Conservation (phyloP, 495 filamentous ascomycete species). For the Xylaria intraflava region DNA sequence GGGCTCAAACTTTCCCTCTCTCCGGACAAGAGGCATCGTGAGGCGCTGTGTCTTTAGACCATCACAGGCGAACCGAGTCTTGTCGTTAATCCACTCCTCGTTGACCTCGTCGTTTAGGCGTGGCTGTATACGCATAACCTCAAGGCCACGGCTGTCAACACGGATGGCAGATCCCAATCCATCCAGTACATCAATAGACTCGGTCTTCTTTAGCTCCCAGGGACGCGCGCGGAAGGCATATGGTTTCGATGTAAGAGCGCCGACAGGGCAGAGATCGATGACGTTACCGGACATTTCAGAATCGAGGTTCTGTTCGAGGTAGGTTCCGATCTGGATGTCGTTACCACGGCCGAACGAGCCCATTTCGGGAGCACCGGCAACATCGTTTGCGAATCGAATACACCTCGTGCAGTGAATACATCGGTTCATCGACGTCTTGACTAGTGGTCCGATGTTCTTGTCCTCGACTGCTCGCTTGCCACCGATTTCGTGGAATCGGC, state of each 20-base stretch:
- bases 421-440: slow-evolving; percentile 99
- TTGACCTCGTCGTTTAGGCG: slow-evolving; percentile 96
- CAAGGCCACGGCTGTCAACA: slow-evolving; percentile 85
- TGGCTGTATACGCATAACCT: slow-evolving; percentile 91
- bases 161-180: slow-evolving; percentile 90
- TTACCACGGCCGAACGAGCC: slow-evolving; percentile 93
- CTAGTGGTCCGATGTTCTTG: slow-evolving; percentile 97
- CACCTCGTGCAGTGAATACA: slow-evolving; percentile 99
- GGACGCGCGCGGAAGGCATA: slow-evolving; percentile 95
- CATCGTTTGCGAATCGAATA: slow-evolving; percentile 94
- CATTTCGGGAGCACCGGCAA: slow-evolving; percentile 91
- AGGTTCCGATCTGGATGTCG: slow-evolving; percentile 95
- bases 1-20: slow-evolving; percentile 80
- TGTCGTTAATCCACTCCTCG: slow-evolving; percentile 99
- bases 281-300: slow-evolving; percentile 95
- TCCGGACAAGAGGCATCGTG: slow-evolving; percentile 84
- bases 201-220: slow-evolving; percentile 90
- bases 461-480: slow-evolving; percentile 98
- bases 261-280: slow-evolving; percentile 96
- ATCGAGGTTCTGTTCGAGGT: slow-evolving; percentile 84
- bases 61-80: slow-evolving; percentile 93
- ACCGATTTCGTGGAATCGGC: slow-evolving; percentile 88
- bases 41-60: slow-evolving; percentile 92
- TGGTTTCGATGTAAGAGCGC: slow-evolving; percentile 91
- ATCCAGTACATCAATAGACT: slow-evolving; percentile 91